Conservation (phyloP, 192 early-diverging fungal genomes). For the Coemansia sp. region DNA sequence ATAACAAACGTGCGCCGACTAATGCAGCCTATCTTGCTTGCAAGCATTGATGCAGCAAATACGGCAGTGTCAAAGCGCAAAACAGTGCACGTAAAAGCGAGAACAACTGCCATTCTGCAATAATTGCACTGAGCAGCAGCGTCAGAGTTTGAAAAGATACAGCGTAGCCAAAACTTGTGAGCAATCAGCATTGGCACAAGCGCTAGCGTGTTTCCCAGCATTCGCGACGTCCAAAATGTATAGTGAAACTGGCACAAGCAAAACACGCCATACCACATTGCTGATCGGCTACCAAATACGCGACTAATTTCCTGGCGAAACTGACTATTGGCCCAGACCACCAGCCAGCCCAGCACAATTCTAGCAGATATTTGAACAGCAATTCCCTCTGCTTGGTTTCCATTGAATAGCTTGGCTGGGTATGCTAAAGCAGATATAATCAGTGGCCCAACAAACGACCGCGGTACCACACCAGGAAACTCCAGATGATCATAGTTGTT, state of each 20-base stretch:
- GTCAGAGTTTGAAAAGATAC: conserved; percentile 5
- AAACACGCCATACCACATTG: conserved; percentile 46
- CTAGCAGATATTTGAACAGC: conserved; percentile 23
- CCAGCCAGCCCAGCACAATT: conserved; percentile 57
- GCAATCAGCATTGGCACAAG: conserved; percentile 63
- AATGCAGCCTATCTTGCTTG: conserved; percentile 9
- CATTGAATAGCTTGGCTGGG: conserved; percentile 23
- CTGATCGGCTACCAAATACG: conserved; percentile 59
- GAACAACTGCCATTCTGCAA: conserved; percentile 20
- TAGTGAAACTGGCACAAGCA: conserved; percentile 83
- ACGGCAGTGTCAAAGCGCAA: conserved; percentile 63
- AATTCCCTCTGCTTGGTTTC: conserved; percentile 15
- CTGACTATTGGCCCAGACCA: conserved; percentile 53
- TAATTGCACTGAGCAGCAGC: conserved; percentile 7
- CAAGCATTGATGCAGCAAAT: conserved; percentile 55
- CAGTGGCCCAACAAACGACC: conserved; percentile 87
- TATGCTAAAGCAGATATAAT: conserved; percentile 52
- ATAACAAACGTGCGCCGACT: conserved; percentile 16
- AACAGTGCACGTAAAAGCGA: conserved; percentile 51
- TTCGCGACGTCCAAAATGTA: conserved; percentile 83
- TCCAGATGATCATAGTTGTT: conserved; percentile 76
- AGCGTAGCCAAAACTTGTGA: conserved; percentile 52
- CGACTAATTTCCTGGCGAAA: conserved; percentile 55
- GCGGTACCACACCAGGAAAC: conserved; percentile 94
- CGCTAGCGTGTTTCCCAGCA: conserved; percentile 86